Conservation (phyloP, 495 filamentous ascomycete species). For the Aspergillus carlsbadensis region DNA sequence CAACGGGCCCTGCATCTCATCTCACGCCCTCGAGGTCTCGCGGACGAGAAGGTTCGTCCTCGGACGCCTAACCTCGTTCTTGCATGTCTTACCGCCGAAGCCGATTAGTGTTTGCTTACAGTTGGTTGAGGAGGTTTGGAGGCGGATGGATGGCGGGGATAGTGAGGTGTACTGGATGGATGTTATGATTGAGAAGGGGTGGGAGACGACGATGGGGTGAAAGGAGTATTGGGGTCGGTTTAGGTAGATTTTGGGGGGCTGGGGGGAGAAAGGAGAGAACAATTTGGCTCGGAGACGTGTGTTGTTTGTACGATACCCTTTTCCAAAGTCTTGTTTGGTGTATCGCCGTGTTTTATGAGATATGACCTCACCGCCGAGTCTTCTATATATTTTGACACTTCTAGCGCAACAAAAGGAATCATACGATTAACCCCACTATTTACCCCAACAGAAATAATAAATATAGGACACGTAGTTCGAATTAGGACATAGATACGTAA, state of each 20-base stretch:
- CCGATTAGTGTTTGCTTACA: slow-evolving; percentile 48
- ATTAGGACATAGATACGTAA: no score
- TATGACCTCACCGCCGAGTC: background rate
- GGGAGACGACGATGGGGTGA: slow-evolving; percentile 57
- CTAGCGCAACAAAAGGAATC: no score
- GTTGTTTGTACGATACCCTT: background rate
- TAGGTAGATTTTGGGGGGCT: background rate
- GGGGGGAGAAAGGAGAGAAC: background rate
- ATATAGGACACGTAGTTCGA: no score
- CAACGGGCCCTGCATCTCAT: slow-evolving; percentile 35
- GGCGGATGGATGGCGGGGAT: slow-evolving; percentile 44
- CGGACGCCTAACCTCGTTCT: slow-evolving; percentile 45
- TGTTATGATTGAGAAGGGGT: slow-evolving; percentile 57
- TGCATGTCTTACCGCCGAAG: slow-evolving; percentile 52
- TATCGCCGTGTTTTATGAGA: background rate
- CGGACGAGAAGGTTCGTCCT: slow-evolving; percentile 46
- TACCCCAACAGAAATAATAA: no score
- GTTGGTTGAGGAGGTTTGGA: slow-evolving; percentile 53
- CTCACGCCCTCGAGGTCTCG: slow-evolving; percentile 48
- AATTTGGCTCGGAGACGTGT: background rate
- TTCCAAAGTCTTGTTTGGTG: background rate
- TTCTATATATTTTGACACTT: no score
- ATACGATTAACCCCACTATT: no score
- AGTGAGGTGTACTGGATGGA: slow-evolving; percentile 52
- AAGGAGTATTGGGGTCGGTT: background rate